Conservation (phyloP, 129 eudicot species). For the Chrysanthemum seticuspe region DNA sequence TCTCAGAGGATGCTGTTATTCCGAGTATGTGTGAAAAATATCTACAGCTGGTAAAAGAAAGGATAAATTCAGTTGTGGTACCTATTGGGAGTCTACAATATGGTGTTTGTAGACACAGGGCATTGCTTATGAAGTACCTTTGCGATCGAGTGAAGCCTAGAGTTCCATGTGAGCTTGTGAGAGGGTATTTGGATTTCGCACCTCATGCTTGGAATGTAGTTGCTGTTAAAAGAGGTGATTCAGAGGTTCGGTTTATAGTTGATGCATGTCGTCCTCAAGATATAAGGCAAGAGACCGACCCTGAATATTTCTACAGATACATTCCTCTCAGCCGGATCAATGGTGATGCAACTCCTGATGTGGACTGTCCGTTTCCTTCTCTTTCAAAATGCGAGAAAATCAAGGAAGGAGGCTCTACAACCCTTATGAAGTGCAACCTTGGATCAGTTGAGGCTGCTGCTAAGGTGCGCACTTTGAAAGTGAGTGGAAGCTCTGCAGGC, state of each 20-base stretch:
- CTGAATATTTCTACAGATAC: constrained; percentile 40
- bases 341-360: constrained; percentile 36
- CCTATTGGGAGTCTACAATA: constrained; percentile 82
- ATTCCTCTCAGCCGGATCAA: constrained; percentile 67
- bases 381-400: constrained; percentile 52
- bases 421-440: constrained; percentile 59
- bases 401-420: constrained; percentile 54
- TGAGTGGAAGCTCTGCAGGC: constrained; percentile 52
- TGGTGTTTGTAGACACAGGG: constrained; percentile 94
- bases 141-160: constrained; percentile 91
- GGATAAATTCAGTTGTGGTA: constrained; percentile 61
- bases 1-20: constrained; percentile 52
- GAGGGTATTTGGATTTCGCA: constrained; percentile 84
- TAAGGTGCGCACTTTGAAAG: constrained; percentile 76
- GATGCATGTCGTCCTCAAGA: constrained; percentile 43
- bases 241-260: constrained; percentile 77
- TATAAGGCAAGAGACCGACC: too few species aligned
- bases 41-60: constrained; percentile 60
- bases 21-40: constrained; percentile 72
- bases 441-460: constrained; percentile 77
- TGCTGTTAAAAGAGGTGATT: constrained; percentile 57
- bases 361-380: constrained; percentile 54
- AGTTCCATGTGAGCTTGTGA: constrained; percentile 92
- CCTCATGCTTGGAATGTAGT: constrained; percentile 98
- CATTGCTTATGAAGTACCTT: constrained; percentile 91